Conservation (phyloP, 2,329 filamentous ascomycete species). For the Calycina herbarum region DNA sequence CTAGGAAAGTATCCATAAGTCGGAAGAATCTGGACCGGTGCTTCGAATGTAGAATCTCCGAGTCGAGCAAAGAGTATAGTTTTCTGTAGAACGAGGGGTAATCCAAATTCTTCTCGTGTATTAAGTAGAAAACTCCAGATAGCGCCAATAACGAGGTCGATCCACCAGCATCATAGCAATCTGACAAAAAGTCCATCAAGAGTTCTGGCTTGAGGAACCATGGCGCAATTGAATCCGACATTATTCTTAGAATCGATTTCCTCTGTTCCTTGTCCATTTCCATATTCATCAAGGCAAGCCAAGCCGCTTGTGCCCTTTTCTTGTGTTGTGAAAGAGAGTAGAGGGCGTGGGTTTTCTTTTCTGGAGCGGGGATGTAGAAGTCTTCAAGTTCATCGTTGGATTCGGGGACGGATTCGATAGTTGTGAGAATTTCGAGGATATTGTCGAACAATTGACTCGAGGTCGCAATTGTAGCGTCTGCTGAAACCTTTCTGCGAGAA, state of each 20-base stretch:
- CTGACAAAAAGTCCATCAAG: conserved; percentile 94
- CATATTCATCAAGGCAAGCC: conserved; percentile 74
- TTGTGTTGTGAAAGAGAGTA: conserved; percentile 70
- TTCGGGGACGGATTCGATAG: conserved; percentile 69
- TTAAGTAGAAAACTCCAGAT: conserved; percentile 92
- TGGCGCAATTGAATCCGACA: conserved; percentile 77
- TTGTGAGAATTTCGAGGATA: conserved; percentile 61
- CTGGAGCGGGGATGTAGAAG: conserved; percentile 65
- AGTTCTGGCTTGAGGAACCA: conserved; percentile 89
- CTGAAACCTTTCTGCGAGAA: conserved; percentile 39
- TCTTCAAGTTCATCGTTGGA: conserved; percentile 65
- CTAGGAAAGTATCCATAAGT: conserved; percentile 84
- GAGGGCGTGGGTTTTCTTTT: conserved; percentile 67
- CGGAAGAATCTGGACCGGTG: conserved; percentile 93
- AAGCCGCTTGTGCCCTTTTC: conserved; percentile 79
- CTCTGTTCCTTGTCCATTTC: conserved; percentile 70
- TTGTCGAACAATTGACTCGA: conserved; percentile 49
- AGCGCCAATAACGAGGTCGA: conserved; percentile 84
- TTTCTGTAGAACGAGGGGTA: conserved; percentile 94
- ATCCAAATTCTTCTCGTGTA: conserved; percentile 89
- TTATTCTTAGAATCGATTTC: conserved; percentile 73
- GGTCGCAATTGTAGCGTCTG: conserved; percentile 34
- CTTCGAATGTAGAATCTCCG: conserved; percentile 85
- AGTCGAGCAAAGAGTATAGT: conserved; percentile 88
- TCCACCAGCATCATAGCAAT: conserved; percentile 85